Evolutionary conservation across 345 rosid species (phyloP).

Genomic region (Eucalyptus polybractea): DNA sequence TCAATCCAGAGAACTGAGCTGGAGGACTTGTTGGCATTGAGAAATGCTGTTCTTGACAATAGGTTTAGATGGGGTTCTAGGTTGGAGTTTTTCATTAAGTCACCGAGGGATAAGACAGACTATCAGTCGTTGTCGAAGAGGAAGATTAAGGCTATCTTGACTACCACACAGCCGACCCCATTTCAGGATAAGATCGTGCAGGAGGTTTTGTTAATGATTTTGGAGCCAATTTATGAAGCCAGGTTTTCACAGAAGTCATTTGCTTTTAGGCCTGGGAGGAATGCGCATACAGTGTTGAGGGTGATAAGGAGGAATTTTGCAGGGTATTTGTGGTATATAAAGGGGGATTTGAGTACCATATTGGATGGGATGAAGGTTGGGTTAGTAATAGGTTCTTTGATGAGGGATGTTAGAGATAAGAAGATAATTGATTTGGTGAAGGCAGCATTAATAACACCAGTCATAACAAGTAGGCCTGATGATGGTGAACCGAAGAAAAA

Average conservation of each 20-base stretch:
- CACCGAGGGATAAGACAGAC: slow-evolving; percentile 81
- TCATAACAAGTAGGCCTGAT: slow-evolving; percentile 43
- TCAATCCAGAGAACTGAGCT: slow-evolving; percentile 62
- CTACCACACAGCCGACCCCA: slow-evolving; percentile 76
- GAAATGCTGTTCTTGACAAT: slow-evolving; percentile 91
- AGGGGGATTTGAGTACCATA: slow-evolving; percentile 84
- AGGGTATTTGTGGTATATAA: slow-evolving; percentile 84
- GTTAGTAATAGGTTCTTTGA: slow-evolving; percentile 64
- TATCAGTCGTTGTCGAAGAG: slow-evolving; percentile 82
- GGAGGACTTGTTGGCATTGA: slow-evolving; percentile 70
- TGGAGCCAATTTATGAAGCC: slow-evolving; percentile 83
- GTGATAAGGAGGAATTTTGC: slow-evolving; percentile 88
- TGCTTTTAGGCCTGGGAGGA: slow-evolving; percentile 91
- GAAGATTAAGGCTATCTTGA: slow-evolving; percentile 82
- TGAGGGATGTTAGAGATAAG: slow-evolving; percentile 96
- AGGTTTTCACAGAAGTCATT: slow-evolving; percentile 80
- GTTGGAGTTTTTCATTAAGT: slow-evolving; percentile 71
- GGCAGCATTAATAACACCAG: slow-evolving; percentile 71
- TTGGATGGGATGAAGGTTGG: slow-evolving; percentile 93
- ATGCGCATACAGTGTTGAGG: slow-evolving; percentile 73
- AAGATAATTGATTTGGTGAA: slow-evolving; percentile 84
- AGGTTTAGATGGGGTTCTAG: slow-evolving; percentile 97
- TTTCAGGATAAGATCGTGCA: slow-evolving; percentile 96
- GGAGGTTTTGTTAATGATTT: slow-evolving; percentile 74
- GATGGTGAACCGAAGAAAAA: slow-evolving; percentile 59